Percentiles rank a stretch among this genome's conserved stretches.
Evolutionary conservation across 208 protist genomes (phyloP).

Genomic region (Acanthamoeba royreba): DNA sequence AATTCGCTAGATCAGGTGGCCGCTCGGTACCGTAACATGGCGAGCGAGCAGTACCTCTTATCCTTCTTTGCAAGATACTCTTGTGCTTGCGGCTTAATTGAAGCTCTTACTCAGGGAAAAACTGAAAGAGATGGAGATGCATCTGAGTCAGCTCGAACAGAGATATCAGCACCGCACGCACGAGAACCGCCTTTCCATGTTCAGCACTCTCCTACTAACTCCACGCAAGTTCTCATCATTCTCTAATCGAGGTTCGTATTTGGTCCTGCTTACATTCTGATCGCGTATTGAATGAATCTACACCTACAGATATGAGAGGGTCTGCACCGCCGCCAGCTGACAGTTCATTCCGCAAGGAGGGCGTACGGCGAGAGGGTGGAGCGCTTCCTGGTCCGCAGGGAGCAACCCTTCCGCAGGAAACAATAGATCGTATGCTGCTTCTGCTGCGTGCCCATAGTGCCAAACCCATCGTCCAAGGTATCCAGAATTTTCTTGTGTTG

Average conservation of each 20-base stretch:
- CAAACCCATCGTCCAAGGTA: background rate
- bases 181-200: too few species aligned
- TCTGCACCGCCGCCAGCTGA: background rate
- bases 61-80: too few species aligned
- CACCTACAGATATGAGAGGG: too few species aligned
- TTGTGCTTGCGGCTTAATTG: too few species aligned
- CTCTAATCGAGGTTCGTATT: background rate
- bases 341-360: background rate
- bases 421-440: background rate
- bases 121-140: background rate
- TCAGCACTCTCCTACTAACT: background rate
- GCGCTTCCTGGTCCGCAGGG: background rate
- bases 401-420: background rate
- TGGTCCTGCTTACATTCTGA: background rate
- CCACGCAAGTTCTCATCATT: background rate
- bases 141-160: background rate
- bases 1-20: background rate
- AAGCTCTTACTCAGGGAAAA: background rate
- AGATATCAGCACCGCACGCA: background rate
- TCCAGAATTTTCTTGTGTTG: background rate
- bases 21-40: background rate
- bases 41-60: background rate
- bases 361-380: background rate
- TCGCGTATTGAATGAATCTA: background rate
- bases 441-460: background rate